Base-by-base conservation (phyloP, 1,284 basidiomycete genomes). In the Cystobasidiaceae sp. region DNA sequence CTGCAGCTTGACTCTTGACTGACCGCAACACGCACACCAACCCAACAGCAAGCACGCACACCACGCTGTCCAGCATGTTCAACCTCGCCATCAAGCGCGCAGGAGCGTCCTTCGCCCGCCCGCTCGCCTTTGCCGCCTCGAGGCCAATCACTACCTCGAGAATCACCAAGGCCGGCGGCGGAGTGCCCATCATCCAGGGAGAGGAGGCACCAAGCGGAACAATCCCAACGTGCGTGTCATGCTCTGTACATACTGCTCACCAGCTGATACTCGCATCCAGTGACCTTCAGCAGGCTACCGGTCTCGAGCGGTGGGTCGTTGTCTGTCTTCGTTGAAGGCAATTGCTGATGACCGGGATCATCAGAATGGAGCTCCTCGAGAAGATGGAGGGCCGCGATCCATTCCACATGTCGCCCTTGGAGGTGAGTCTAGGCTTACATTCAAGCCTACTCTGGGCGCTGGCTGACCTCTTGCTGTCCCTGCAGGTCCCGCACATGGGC, bases 301-400 rank as follows among this genome's bases (percentile, higher is more conserved):
- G 67, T 56, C 45, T 59, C 6, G 56, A 59, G 45, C 19, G 54
- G 54, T 56, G 41, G 3, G 54, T 39, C 11, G 17, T 52, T n/a
- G 19, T 9, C 15, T 52, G n/a, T 33, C n/a, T 4, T 32, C 2
- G 19, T 39, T 37, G 39, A 43, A 21, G 37, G 33, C 13, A n/a
- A 30, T 50, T 30, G 9, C 8, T 28, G 48, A 50, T 13, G 61
- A 27, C 48, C 27, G 23, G 11, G 13, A 13, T 8, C 43, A 41
- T 63, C 52, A 39, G 67, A 46, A 65, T 68, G 55, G 67, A 68
- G 33, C 44, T 68, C 48, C 50, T 68, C 21, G 61, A 54, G 19
- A 64, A 65, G 49, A 39, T 68, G 52, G 25, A 55, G 44, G 67
- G 67, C 34, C 52, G 60, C 27, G 67, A 68, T 37, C 61, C 62